Base-by-base conservation (phyloP, 148 eudicot genomes). In the Cornus controversa region DNA sequence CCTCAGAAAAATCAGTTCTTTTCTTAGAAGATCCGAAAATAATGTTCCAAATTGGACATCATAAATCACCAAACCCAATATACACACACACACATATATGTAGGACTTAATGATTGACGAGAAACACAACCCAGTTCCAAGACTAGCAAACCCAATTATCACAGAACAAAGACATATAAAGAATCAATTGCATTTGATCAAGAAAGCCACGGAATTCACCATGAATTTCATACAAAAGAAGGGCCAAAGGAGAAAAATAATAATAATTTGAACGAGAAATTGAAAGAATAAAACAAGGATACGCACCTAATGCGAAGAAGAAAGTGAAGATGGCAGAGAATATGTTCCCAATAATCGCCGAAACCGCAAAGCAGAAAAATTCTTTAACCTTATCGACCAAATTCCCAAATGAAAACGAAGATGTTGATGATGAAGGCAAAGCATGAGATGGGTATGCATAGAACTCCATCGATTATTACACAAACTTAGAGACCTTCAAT, bases 311-410 rank as follows among this genome's bases (percentile, higher is more conserved):
- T 28, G 97, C 99, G 84, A 96, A 96, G 82, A 89, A 96, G 82
- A 94, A 96, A 67, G 98, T 92, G 90, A 96, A 88, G 76, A 96
- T 87, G 67, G 97, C 99, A 53, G 99, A 90, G 80, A 93, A 85
- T 4, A 96, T 84, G 76, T 90, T 92, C 57, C 92, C 97, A 57
- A 96, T 73, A 28, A 91, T 79, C 0, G 90, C 89, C 66, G 97
- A 88, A 29, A 96, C 75, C 6, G 99, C 96, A 47, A 83, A 89
- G 87, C 83, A 80, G 77, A 88, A 82, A 72, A 82, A 86, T 25
- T 84, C 87, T 78, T 88, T 89, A 68, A 91, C 81, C 83, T 82
- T 91, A 1, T 88, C 87, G 20, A 85, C 86, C 62, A 90, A 71
- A 83, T 88, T 81, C 68, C 81, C 82, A 1, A 89, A 26, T 24